A percentile compares a stretch with the other conserved stretches of the same genome.
Evolutionary conservation across 2,329 filamentous ascomycete species (phyloP).

Genomic region (Fusarium avenaceum): DNA sequence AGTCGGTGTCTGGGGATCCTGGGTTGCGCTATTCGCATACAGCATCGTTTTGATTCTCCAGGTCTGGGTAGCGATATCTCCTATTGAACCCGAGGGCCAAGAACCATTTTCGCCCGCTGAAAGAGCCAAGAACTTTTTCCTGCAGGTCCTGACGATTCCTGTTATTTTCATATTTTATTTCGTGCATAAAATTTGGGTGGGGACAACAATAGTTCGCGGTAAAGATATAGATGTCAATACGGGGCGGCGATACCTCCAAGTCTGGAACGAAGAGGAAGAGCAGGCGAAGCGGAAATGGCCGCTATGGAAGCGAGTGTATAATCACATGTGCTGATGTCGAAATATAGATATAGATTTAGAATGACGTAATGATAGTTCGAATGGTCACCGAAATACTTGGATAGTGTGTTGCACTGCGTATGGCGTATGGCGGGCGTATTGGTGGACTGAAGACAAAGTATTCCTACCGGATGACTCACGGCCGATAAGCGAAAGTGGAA

Average conservation of each 20-base stretch:
- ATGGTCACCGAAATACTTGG: not conserved
- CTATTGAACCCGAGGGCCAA: constrained; percentile 59
- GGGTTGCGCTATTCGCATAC: constrained; percentile 83
- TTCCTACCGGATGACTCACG: constrained; percentile 13
- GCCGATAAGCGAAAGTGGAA: constrained; percentile 9
- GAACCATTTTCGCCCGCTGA: constrained; percentile 43
- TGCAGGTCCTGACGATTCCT: constrained; percentile 76
- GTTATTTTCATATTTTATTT: constrained; percentile 77
- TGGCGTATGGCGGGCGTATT: not conserved
- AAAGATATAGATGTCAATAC: constrained; percentile 88
- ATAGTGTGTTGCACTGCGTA: not conserved
- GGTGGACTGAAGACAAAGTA: fast-evolving
- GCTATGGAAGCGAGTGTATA: constrained; percentile 79
- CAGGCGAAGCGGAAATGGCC: constrained; percentile 77
- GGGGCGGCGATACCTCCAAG: constrained; percentile 84
- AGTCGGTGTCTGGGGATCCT: constrained; percentile 84
- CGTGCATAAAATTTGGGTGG: constrained; percentile 79
- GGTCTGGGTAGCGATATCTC: constrained; percentile 88
- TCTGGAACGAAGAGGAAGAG: constrained; percentile 81
- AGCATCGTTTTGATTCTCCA: constrained; percentile 82
- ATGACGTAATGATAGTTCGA: not conserved
- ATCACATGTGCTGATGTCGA: constrained; percentile 71
- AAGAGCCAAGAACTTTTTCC: constrained; percentile 76
- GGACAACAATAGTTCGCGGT: constrained; percentile 74
- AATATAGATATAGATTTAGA: not conserved